phyloP scores from a whole-genome alignment of 805 yeast genomes.

The Spathaspora passalidarum region DNA sequence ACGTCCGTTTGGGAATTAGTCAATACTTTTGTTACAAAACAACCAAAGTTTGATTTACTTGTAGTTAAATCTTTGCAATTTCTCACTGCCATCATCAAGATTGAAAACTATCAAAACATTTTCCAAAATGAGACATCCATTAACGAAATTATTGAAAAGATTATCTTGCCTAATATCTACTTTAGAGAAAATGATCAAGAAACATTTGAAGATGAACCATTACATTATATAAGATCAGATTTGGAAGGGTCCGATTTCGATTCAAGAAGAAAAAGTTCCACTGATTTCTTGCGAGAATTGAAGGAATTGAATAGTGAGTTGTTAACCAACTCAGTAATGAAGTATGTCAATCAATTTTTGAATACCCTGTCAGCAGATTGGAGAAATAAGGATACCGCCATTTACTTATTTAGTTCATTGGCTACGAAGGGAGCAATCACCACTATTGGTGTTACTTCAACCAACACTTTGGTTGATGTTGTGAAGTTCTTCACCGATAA shows the following conservation, averaged over 20 bases:
- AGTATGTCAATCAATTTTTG: slow-evolving; percentile 63
- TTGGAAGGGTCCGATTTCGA: slow-evolving; percentile 94
- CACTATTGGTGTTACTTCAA: slow-evolving; percentile 79
- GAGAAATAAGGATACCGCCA: slow-evolving; percentile 85
- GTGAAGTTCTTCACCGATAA: slow-evolving; percentile 78
- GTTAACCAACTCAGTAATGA: slow-evolving; percentile 72
- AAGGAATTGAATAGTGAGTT: slow-evolving; percentile 72
- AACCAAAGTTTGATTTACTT: slow-evolving; percentile 78
- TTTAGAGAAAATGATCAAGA: slow-evolving; percentile 89
- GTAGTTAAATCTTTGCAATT: slow-evolving; percentile 80
- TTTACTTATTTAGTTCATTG: slow-evolving; percentile 79
- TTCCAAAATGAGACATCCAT: slow-evolving; percentile 59
- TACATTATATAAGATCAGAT: slow-evolving; percentile 87
- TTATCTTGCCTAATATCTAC: slow-evolving; percentile 83
- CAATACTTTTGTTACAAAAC: slow-evolving; percentile 55
- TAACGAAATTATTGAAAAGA: slow-evolving; percentile 74
- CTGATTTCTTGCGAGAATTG: slow-evolving; percentile 84
- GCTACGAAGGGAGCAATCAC: slow-evolving; percentile 93
- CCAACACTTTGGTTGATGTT: slow-evolving; percentile 81
- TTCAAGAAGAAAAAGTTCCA: slow-evolving; percentile 88
- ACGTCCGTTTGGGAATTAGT: slow-evolving; percentile 79
- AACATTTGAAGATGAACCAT: slow-evolving; percentile 94
- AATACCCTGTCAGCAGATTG: slow-evolving; percentile 53
- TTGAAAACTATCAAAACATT: slow-evolving; percentile 63
- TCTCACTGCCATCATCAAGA: slow-evolving; percentile 74